Percentiles rank a stretch among this genome's conserved stretches.
phyloP scores from a whole-genome alignment of 495 filamentous ascomycete species.

The Ramalina peruviana region DNA sequence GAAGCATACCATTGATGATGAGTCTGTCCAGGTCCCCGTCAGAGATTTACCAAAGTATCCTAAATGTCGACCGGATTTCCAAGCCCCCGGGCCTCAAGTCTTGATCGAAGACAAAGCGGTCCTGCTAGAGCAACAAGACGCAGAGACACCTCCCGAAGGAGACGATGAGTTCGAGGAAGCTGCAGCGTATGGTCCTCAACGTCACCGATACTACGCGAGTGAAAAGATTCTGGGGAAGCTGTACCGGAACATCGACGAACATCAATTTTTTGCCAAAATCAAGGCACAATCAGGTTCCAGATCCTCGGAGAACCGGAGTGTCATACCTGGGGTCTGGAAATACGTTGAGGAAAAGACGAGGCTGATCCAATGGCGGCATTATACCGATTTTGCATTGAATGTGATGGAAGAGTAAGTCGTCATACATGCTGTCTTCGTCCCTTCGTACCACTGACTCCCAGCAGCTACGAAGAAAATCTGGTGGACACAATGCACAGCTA shows the following conservation, averaged over 20 bases:
- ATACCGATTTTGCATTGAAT: conserved; percentile 26
- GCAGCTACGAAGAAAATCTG: conserved; percentile 54
- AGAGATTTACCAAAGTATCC: conserved; percentile 26
- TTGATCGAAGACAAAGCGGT: conserved; percentile 31
- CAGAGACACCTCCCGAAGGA: conserved; percentile 13
- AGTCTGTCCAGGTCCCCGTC: conserved; percentile 26
- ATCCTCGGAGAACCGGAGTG: background rate
- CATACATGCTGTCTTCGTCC: background rate
- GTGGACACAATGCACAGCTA: conserved; percentile 39
- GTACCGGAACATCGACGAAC: conserved; percentile 63
- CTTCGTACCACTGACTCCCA: background rate
- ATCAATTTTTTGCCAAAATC: conserved; percentile 44
- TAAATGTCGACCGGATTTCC: conserved; percentile 42
- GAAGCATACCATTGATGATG: background rate
- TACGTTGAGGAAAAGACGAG: conserved; percentile 28
- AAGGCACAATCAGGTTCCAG: conserved; percentile 22
- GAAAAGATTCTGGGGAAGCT: conserved; percentile 57
- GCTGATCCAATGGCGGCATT: conserved; percentile 30
- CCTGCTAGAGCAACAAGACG: conserved; percentile 24
- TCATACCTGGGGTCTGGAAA: conserved; percentile 22
- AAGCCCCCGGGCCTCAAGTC: conserved; percentile 51
- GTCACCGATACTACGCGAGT: conserved; percentile 47
- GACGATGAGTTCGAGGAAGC: conserved; percentile 42
- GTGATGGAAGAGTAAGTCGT: conserved; percentile 40
- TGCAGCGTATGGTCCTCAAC: conserved; percentile 18